Conservation (phyloP, 768 basidiomycete genomes). For the Ramaria sp. region DNA sequence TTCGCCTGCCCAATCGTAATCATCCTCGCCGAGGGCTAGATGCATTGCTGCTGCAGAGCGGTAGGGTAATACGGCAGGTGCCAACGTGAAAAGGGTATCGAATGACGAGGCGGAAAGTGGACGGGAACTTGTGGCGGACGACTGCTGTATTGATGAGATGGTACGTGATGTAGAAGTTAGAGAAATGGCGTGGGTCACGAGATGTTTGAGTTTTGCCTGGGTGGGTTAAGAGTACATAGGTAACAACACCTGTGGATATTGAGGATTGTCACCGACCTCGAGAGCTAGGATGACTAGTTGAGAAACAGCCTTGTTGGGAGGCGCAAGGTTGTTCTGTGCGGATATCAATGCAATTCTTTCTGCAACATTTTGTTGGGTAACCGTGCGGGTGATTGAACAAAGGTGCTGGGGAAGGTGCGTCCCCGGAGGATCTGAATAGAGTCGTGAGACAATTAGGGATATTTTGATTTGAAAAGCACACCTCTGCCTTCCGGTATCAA, state of each 20-base stretch:
- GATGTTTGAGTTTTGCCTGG: slow-evolving; percentile 74
- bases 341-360: slow-evolving; percentile 76
- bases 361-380: slow-evolving; percentile 65
- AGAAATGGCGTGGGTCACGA: slow-evolving; percentile 71
- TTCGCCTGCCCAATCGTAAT: slow-evolving; percentile 15
- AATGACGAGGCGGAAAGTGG: slow-evolving; percentile 61
- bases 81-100: slow-evolving; percentile 66
- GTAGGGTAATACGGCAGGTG: slow-evolving; percentile 70
- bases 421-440: slow-evolving; percentile 49
- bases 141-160: slow-evolving; percentile 64
- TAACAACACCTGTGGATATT: neutral
- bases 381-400: slow-evolving; percentile 61
- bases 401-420: slow-evolving; percentile 62
- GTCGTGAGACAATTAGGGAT: neutral
- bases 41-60: slow-evolving; percentile 69
- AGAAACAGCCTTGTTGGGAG: slow-evolving; percentile 53
- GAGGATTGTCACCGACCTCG: slow-evolving; percentile 40
- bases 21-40: slow-evolving; percentile 46
- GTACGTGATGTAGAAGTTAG: slow-evolving; percentile 68
- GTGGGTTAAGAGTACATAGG: neutral
- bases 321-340: slow-evolving; percentile 59
- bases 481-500: slow-evolving; percentile 58
- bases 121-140: slow-evolving; percentile 29
- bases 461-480: slow-evolving; percentile 19
- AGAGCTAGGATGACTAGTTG: slow-evolving; percentile 67